phyloP scores from a whole-genome alignment of 176 grass and related monocot species.

The Carex parvula region DNA sequence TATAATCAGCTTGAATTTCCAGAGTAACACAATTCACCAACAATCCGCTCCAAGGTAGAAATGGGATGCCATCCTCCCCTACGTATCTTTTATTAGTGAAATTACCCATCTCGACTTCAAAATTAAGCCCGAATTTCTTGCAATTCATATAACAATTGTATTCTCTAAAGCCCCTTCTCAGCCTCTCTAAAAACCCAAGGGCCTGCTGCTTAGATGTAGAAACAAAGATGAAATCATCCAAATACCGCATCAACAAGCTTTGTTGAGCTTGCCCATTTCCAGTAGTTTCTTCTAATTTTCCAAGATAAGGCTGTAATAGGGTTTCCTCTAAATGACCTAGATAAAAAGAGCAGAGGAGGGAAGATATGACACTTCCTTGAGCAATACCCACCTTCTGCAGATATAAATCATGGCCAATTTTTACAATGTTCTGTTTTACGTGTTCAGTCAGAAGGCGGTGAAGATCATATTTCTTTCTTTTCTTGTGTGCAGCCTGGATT shows the following conservation, averaged over 20 bases:
- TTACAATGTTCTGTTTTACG: constrained; percentile 57
- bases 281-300: constrained; percentile 28
- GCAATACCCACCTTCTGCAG: constrained; percentile 75
- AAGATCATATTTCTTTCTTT: constrained; percentile 45
- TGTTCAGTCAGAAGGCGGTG: constrained; percentile 43
- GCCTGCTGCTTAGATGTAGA: constrained; percentile 70
- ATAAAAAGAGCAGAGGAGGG: constrained; percentile 82
- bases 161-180: constrained; percentile 58
- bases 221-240: constrained; percentile 89
- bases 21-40: constrained; percentile 80
- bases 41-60: constrained; percentile 97
- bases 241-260: constrained; percentile 66
- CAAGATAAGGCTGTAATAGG: constrained; percentile 41
- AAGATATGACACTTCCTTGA: constrained; percentile 72
- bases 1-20: constrained; percentile 99
- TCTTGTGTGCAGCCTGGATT: constrained; percentile 46
- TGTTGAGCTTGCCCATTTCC: constrained; percentile 21
- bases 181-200: constrained; percentile 51
- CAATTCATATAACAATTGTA: constrained; percentile 89
- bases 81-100: constrained; percentile 52
- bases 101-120: constrained; percentile 36
- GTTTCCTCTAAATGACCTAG: constrained; percentile 76
- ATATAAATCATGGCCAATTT: constrained; percentile 64
- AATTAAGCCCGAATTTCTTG: constrained; percentile 74
- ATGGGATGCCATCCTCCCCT: constrained; percentile 61